Base-by-base conservation (phyloP, 73 alveolate species). In the Durusdinium trenchii region DNA sequence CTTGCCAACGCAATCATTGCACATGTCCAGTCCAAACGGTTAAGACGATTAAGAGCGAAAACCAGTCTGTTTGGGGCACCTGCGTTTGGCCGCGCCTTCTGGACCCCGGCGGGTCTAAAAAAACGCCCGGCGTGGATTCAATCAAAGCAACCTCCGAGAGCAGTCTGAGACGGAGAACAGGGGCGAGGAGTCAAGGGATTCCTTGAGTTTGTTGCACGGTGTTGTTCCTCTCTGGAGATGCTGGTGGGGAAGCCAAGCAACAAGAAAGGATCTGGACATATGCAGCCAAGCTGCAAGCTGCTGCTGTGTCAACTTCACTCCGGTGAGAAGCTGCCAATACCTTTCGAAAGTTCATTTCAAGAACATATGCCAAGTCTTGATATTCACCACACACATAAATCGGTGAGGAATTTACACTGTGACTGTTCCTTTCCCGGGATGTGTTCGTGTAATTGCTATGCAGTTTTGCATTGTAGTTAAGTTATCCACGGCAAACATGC, bases 281-380 rank as follows among this genome's bases (percentile, higher is more conserved):
- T 50, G 46, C 50, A 7, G 79, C 48, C 96, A 45, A n/a, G 86
- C 9, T 40, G 10, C 96, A 47, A 89, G 96, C 73, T 89, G 96
- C 71, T 62, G 71, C 32, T 89, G 96, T 48, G 86, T 89, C 42
- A 89, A 52, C 86, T 67, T 89, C 73, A 45, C 96, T 43, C 96
- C 96, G 16, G 96, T 89, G 73, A 89, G 47, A 50, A 89, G 67
- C 71, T 89, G 96, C 96, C 96, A 89, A 69, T 89, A 89, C 96
- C 96, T 89, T n/a, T n/a, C n/a, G n/a, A n/a, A n/a, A n/a, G n/a
- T n/a, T n/a, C n/a, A n/a, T n/a, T n/a, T n/a, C n/a, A n/a, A n/a
- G n/a, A n/a, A n/a, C n/a, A n/a, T n/a, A n/a, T n/a, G n/a, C n/a
- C n/a, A n/a, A n/a, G n/a, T n/a, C n/a, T n/a, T n/a, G n/a, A n/a